Evolutionary conservation across 2,329 filamentous ascomycete genomes (phyloP).

Genomic region (Cladosporium sp.): DNA sequence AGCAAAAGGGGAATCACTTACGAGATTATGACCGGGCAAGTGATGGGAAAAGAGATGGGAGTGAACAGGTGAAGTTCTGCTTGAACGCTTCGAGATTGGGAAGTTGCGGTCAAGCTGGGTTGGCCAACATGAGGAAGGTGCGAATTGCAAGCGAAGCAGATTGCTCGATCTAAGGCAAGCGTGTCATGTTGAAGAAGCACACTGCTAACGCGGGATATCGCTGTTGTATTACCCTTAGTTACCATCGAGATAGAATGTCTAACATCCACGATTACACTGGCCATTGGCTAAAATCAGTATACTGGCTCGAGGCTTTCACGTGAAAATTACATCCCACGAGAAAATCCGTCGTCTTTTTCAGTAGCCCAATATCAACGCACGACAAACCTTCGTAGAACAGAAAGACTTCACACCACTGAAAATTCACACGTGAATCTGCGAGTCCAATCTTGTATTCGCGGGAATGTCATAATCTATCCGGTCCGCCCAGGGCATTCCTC

Average conservation of each 20-base stretch:
- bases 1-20: neutral
- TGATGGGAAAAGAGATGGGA: neutral
- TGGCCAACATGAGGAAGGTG: neutral
- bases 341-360: neutral
- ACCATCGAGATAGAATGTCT: too few relatives aligned
- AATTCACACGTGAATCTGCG: neutral
- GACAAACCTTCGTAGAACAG: neutral
- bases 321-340: neutral
- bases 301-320: too few relatives aligned
- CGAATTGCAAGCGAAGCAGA: neutral
- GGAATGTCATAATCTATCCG: constrained; percentile 3
- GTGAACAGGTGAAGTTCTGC: neutral
- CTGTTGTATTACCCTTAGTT: too few relatives aligned
- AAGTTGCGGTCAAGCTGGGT: neutral
- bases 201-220: neutral
- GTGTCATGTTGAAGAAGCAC: neutral
- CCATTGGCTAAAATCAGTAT: too few relatives aligned
- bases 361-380: neutral
- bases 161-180: neutral
- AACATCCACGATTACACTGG: too few relatives aligned
- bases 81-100: neutral
- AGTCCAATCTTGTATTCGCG: constrained; percentile 2
- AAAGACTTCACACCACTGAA: neutral
- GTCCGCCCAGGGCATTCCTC: neutral
- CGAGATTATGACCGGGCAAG: neutral